Evolutionary conservation across 2,329 filamentous ascomycete genomes (phyloP).

Genomic region (Venturia effusa): DNA sequence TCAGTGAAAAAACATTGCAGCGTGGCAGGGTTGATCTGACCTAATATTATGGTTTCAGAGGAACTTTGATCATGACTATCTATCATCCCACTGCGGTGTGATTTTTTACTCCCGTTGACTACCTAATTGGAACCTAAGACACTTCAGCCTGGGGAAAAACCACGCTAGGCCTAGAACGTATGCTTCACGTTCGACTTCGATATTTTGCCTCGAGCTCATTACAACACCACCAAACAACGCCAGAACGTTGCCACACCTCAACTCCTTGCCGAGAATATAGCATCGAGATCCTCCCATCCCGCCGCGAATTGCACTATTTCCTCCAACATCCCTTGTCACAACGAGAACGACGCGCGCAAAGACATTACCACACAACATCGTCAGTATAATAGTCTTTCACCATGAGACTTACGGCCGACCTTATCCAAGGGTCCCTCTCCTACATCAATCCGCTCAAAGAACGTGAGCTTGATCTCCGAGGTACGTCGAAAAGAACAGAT

Average conservation of each 20-base stretch:
- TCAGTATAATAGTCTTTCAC: constrained; percentile 16
- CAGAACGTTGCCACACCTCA: neutral
- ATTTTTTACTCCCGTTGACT: too few relatives aligned
- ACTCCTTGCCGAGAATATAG: neutral
- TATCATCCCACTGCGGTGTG: too few relatives aligned
- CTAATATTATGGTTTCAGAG: too few relatives aligned
- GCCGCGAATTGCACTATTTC: neutral
- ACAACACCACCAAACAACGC: neutral
- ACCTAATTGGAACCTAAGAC: too few relatives aligned
- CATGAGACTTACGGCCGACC: constrained; percentile 93
- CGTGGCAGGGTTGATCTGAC: too few relatives aligned
- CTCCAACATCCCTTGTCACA: neutral
- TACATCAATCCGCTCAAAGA: constrained; percentile 99
- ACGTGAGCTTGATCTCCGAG: constrained; percentile 97
- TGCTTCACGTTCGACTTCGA: neutral
- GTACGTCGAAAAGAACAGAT: constrained; percentile 95
- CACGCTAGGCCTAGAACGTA: neutral
- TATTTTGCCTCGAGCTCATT: neutral
- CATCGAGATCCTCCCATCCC: neutral
- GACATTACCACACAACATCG: neutral
- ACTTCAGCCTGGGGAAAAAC: neutral
- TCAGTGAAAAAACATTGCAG: too few relatives aligned
- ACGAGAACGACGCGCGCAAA: neutral
- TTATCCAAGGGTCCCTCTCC: constrained; percentile 88
- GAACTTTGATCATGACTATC: too few relatives aligned